Percentiles rank a stretch among this genome's conserved stretches.
phyloP scores from a whole-genome alignment of 192 early-diverging fungal genomes.

The Entomortierella lignicola region DNA sequence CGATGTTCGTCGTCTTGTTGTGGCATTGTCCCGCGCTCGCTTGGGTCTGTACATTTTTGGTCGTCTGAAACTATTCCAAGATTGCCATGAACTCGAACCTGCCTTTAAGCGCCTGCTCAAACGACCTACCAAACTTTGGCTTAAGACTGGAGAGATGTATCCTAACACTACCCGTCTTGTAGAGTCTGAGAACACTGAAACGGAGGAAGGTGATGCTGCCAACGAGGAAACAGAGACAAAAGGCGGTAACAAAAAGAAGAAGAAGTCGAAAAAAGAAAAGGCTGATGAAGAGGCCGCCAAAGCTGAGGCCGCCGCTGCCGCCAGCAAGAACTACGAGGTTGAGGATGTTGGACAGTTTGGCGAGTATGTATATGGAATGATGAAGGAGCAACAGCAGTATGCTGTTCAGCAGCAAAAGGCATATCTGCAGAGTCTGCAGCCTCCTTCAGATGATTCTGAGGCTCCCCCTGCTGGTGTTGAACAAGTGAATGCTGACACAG shows the following conservation, averaged over 20 bases:
- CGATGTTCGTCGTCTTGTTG: constrained; percentile 92
- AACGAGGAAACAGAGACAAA: constrained; percentile 7
- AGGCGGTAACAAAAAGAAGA: constrained; percentile 19
- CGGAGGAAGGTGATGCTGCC: constrained; percentile 25
- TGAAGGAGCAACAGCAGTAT: constrained; percentile 52
- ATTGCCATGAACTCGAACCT: constrained; percentile 84
- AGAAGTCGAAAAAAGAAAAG: constrained; percentile 15
- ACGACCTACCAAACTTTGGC: constrained; percentile 71
- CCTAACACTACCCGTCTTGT: constrained; percentile 53
- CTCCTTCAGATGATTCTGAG: not conserved
- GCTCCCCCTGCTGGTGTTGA: not conserved
- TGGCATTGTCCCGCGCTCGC: constrained; percentile 93
- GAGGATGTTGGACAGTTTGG: constrained; percentile 38
- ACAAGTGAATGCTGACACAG: not conserved
- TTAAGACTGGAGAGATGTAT: constrained; percentile 67
- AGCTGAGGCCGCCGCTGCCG: not conserved
- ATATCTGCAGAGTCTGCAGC: constrained; percentile 27
- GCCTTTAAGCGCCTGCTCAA: constrained; percentile 72
- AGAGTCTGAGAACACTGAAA: constrained; percentile 18
- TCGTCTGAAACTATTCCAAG: constrained; percentile 75
- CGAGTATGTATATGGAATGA: constrained; percentile 48
- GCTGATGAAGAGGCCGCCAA: not conserved
- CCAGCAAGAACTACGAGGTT: constrained; percentile 35
- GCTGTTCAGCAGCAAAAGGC: constrained; percentile 40
- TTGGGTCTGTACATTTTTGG: constrained; percentile 96